Conservation (phyloP, 1,284 basidiomycete species). For the Ustilago lituana region DNA sequence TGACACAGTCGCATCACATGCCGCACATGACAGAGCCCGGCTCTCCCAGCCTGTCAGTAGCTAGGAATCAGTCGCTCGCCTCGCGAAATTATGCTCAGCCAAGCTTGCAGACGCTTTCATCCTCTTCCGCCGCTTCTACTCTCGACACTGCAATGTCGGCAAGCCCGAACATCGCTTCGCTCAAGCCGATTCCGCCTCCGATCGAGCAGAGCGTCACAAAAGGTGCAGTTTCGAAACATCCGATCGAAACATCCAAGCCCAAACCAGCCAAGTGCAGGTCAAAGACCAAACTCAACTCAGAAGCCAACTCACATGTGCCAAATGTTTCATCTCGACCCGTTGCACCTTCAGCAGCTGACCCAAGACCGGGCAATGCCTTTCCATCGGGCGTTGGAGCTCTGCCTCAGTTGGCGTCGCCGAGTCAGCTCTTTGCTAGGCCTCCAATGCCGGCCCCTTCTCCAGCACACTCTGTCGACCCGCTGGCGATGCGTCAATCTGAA, state of each 20-base stretch:
- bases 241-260: constrained; percentile 10
- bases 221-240: constrained; percentile 5
- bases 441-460: constrained; percentile 16
- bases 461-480: constrained; percentile 5
- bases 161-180: constrained; percentile 4
- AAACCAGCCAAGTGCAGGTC: constrained; percentile 15
- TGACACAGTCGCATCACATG: constrained; percentile 7
- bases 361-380: background rate
- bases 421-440: constrained; percentile 21
- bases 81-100: constrained; percentile 11
- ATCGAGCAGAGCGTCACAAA: background rate
- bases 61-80: constrained; percentile 11
- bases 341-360: background rate
- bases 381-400: background rate
- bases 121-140: constrained; percentile 18
- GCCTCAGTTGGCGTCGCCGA: constrained; percentile 30
- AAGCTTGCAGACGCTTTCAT: background rate
- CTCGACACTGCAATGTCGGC: constrained; percentile 36
- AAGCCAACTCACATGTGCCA: background rate
- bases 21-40: constrained; percentile 21
- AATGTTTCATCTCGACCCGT: background rate
- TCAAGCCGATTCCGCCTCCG: background rate
- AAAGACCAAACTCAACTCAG: constrained; percentile 4
- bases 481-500: constrained; percentile 5
- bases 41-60: constrained; percentile 30